Conservation (phyloP, 768 basidiomycete species). For the Pleurotus sapidus region DNA sequence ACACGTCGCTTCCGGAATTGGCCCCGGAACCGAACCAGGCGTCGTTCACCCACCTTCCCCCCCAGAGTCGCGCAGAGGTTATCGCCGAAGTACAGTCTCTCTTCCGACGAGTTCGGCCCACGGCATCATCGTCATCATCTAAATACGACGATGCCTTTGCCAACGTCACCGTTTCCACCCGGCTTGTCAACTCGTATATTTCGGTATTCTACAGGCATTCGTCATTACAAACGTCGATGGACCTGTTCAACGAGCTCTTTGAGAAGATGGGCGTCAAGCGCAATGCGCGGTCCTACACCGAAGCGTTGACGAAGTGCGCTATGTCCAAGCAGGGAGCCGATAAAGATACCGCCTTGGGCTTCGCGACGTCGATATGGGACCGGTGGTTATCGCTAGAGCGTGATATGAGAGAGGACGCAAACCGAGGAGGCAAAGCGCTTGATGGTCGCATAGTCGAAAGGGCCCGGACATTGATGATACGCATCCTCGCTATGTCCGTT, state of each 20-base stretch:
- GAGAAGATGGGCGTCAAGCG: constrained; percentile 34
- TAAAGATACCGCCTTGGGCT: constrained; percentile 41
- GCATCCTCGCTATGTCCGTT: constrained; percentile 60
- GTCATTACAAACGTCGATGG: constrained; percentile 43
- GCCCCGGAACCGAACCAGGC: constrained; percentile 14
- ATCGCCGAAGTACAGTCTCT: constrained; percentile 66
- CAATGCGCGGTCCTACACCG: constrained; percentile 57
- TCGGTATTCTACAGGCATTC: constrained; percentile 65
- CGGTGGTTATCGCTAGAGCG: constrained; percentile 57
- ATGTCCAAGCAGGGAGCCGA: constrained; percentile 40
- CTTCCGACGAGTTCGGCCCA: constrained; percentile 53
- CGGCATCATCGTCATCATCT: constrained; percentile 9
- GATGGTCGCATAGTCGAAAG: constrained; percentile 60
- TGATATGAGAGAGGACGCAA: constrained; percentile 18
- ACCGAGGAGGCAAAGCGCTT: constrained; percentile 21
- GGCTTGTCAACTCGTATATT: constrained; percentile 78
- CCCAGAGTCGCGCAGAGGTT: constrained; percentile 72
- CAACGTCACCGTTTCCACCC: constrained; percentile 53
- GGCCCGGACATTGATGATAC: constrained; percentile 67
- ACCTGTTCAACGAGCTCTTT: constrained; percentile 52
- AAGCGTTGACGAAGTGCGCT: constrained; percentile 68
- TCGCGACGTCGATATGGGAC: constrained; percentile 64
- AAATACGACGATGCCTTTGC: constrained; percentile 41
- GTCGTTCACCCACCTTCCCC: constrained; percentile 56
- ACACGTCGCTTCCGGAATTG: constrained; percentile 6